A percentile compares a stretch with the other conserved stretches of the same genome.
Evolutionary conservation across 805 yeast genomes (phyloP).

Genomic region (Wickerhamomyces bovis): DNA sequence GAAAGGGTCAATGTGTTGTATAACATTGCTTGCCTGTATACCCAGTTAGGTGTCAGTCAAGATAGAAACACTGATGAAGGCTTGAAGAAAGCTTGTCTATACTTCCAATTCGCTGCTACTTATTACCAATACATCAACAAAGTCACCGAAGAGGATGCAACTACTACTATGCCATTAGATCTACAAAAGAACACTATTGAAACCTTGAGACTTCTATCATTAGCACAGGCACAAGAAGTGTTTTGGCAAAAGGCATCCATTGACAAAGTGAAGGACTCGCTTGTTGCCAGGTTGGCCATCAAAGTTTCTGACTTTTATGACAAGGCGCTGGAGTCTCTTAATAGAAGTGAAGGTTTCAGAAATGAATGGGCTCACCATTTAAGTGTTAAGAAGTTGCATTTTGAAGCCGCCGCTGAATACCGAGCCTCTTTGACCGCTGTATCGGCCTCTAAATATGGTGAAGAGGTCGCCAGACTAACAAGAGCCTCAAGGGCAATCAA

Average conservation of each 20-base stretch:
- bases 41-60: conserved; percentile 46
- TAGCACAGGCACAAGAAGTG: conserved; percentile 85
- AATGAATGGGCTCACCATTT: conserved; percentile 64
- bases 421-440: conserved; percentile 50
- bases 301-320: conserved; percentile 57
- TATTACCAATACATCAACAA: conserved; percentile 69
- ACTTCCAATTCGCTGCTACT: conserved; percentile 71
- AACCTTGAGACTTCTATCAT: conserved; percentile 45
- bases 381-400: conserved; percentile 55
- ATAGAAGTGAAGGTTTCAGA: conserved; percentile 43
- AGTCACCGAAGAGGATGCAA: conserved; percentile 17
- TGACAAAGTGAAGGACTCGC: conserved; percentile 46
- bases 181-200: conserved; percentile 45
- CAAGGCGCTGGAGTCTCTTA: conserved; percentile 36
- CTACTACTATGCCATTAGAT: conserved; percentile 34
- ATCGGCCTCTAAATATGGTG: conserved; percentile 54
- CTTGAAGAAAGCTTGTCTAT: conserved; percentile 53
- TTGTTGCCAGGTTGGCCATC: conserved; percentile 57
- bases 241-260: conserved; percentile 71
- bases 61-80: conserved; percentile 44
- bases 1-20: conserved; percentile 61
- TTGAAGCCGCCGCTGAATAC: conserved; percentile 63
- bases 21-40: conserved; percentile 62
- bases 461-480: conserved; percentile 55
- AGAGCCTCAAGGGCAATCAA: conserved; percentile 35